Conservation (phyloP, 1,284 basidiomycete genomes). For the Termitomyces sp. region DNA sequence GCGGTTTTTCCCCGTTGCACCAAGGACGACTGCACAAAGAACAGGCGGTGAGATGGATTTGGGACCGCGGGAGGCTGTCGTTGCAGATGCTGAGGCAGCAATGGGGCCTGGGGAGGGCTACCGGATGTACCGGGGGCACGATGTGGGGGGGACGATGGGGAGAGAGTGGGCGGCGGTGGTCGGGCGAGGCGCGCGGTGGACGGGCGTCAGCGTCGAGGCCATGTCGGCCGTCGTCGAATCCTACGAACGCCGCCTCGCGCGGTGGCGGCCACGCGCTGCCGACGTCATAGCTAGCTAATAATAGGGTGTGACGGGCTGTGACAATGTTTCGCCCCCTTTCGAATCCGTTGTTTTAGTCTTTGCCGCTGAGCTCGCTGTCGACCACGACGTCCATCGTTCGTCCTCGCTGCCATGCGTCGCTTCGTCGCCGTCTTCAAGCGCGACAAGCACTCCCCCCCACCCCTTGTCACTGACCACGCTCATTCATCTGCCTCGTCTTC, state of each 20-base stretch:
- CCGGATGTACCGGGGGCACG: slow-evolving; percentile 53
- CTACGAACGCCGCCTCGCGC: slow-evolving; percentile 53
- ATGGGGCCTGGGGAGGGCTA: slow-evolving; percentile 52
- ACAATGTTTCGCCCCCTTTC: slow-evolving; percentile 14
- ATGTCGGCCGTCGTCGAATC: slow-evolving; percentile 49
- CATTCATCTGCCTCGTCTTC: slow-evolving; percentile 58
- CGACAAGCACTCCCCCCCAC: slow-evolving; percentile 37
- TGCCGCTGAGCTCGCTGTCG: slow-evolving; percentile 5
- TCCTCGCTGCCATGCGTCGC: slow-evolving; percentile 32
- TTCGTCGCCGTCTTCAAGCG: slow-evolving; percentile 52
- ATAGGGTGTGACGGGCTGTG: slow-evolving; percentile 7
- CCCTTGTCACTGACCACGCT: slow-evolving; percentile 23
- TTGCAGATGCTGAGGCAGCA: slow-evolving; percentile 15
- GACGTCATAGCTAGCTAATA: slow-evolving; percentile 11
- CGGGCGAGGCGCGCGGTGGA: slow-evolving; percentile 42
- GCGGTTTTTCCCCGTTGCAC: slow-evolving; percentile 39
- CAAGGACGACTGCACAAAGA: slow-evolving; percentile 1
- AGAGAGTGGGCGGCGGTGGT: slow-evolving; percentile 45
- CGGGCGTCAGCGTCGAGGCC: slow-evolving; percentile 46
- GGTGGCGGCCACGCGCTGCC: slow-evolving; percentile 26
- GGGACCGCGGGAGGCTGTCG: slow-evolving; percentile 10
- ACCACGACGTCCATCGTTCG: slow-evolving; percentile 3
- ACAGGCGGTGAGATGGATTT: neutral
- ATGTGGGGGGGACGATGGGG: slow-evolving; percentile 53
- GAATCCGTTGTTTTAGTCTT: slow-evolving; percentile 13